Base-by-base conservation (phyloP, 306 rosid species). In the Begonia peltatifolia region DNA sequence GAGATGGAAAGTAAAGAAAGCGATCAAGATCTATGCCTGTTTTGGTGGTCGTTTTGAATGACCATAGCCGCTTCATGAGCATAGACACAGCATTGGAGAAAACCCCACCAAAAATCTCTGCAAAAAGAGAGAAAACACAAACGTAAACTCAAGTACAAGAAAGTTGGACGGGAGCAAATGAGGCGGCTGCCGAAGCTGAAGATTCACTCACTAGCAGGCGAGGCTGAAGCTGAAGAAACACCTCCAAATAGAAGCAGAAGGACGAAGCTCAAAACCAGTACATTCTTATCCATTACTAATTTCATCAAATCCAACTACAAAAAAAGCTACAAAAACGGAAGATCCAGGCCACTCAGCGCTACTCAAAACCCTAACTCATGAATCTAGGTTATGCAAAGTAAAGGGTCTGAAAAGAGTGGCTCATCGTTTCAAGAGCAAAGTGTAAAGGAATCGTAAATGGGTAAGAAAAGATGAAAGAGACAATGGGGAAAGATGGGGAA, bases 1-100 rank as follows among this genome's bases (percentile, higher is more conserved):
- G 41, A 12, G 47, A 49, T 11, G 17, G 51, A 14, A 47, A 14
- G 9, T 61, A 60, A 61, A 51, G 47, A 61, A 11, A 52, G n/a
- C 42, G 41, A n/a, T 47, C 60, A 67, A 76, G 80, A 81, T 81
- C 79, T 65, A 68, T 25, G 81, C 96, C 94, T 41, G 81, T 66
- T 70, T 81, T 87, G 60, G 87, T 72, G 2, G 92, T 72, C 17
- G 92, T 44, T 68, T 79, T 87, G 62, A 87, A 79, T 1, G 96
- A 83, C 96, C 90, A 76, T 18, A 84, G 30, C 83, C 83, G 68
- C 66, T 87, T 87, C 68, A 81, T 76, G 46, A 78, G 71, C 55
- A 72, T 71, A 57, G 94, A 72, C 23, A 72, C 79, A 3, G 73
- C 84, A 76, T 76, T 79, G 57, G 94, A 81, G 72, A 87, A 63